phyloP scores from a whole-genome alignment of 2,329 filamentous ascomycete species.

The Ceratocystiopsis brevicomis region DNA sequence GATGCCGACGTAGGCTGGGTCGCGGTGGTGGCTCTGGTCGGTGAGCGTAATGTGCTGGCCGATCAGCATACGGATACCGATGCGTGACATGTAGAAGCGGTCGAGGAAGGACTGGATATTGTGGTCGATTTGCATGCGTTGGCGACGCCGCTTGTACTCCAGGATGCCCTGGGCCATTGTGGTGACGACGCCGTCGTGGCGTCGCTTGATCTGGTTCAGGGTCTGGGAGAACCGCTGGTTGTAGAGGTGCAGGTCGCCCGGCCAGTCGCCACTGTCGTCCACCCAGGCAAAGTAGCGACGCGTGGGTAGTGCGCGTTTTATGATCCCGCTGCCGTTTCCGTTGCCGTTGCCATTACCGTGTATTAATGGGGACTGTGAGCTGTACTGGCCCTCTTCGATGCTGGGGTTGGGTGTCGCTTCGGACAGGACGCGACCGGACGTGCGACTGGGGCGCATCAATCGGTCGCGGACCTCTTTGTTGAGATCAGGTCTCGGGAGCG shows the following conservation, averaged over 20 bases:
- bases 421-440: constrained; percentile 41
- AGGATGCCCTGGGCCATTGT: constrained; percentile 96
- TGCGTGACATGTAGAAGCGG: constrained; percentile 98
- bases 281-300: constrained; percentile 81
- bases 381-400: constrained; percentile 66
- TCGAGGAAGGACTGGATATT: constrained; percentile 96
- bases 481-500: constrained; percentile 59
- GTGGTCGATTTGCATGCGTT: constrained; percentile 95
- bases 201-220: constrained; percentile 81
- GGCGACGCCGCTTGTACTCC: constrained; percentile 90
- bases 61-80: constrained; percentile 97
- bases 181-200: constrained; percentile 92
- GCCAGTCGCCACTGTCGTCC: constrained; percentile 79
- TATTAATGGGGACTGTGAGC: constrained; percentile 24
- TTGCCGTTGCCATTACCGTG: constrained; percentile 19
- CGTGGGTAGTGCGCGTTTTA: constrained; percentile 31
- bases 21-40: constrained; percentile 73
- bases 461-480: constrained; percentile 58
- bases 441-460: constrained; percentile 48
- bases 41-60: constrained; percentile 95
- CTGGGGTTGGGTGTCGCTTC: constrained; percentile 83
- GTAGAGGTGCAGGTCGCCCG: constrained; percentile 82
- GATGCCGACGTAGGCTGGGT: constrained; percentile 91
- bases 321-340: constrained; percentile 5
- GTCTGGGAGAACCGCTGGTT: constrained; percentile 81